Evolutionary conservation across 306 rosid genomes (phyloP).

Genomic region (Cyamopsis tetragonoloba): DNA sequence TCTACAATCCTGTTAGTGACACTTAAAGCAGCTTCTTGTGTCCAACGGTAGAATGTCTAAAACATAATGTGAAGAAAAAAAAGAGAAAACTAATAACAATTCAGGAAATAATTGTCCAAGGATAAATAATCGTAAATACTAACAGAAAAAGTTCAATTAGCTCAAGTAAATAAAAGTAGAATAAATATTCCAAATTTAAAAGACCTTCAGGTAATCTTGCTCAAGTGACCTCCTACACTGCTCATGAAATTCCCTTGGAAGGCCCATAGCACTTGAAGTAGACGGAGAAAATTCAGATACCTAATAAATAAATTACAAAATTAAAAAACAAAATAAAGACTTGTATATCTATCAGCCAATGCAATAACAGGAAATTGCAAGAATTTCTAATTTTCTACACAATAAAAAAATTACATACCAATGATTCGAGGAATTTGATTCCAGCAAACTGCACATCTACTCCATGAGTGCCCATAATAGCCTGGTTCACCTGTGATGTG

Average conservation of each 20-base stretch:
- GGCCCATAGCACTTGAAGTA: constrained; percentile 92
- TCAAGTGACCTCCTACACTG: constrained; percentile 84
- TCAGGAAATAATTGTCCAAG: constrained; percentile 10
- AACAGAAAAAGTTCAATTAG: constrained; percentile 14
- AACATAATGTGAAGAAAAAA: constrained; percentile 2
- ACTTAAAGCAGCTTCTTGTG: constrained; percentile 80
- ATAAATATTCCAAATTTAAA: constrained; percentile 19
- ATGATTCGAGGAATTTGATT: constrained; percentile 75
- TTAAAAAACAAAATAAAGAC: constrained; percentile 6
- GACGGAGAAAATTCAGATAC: constrained; percentile 97
- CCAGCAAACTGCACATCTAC: constrained; percentile 79
- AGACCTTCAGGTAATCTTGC: constrained; percentile 75
- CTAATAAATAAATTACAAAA: constrained; percentile 34
- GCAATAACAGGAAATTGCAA: constrained; percentile 20
- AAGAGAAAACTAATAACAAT: neutral
- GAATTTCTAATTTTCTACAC: neutral
- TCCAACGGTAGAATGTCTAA: constrained; percentile 82
- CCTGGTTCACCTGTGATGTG: constrained; percentile 75
- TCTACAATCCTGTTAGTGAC: constrained; percentile 74
- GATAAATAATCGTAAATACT: neutral
- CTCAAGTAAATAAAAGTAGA: neutral
- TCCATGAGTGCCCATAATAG: constrained; percentile 71
- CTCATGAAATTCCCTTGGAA: constrained; percentile 98
- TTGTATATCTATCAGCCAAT: constrained; percentile 19
- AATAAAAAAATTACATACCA: constrained; percentile 50